A percentile compares a stretch with the other conserved stretches of the same genome.
phyloP scores from a whole-genome alignment of 1,284 basidiomycete genomes.

The Rhodofomes roseus region DNA sequence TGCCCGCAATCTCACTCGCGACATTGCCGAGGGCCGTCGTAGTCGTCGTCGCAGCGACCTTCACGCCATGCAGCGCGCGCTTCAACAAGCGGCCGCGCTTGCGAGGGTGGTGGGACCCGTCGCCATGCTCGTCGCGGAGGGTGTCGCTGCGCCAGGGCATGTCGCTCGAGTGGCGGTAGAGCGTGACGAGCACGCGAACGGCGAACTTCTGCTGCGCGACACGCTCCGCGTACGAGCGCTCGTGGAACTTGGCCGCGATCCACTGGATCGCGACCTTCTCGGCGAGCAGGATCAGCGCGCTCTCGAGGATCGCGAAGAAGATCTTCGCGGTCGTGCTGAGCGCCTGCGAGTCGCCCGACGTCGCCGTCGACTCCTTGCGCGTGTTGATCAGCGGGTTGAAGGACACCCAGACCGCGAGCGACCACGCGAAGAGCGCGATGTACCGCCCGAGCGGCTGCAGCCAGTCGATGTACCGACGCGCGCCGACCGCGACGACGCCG shows the following conservation, averaged over 20 bases:
- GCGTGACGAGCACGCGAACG: slow-evolving; percentile 64
- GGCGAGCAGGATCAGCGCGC: slow-evolving; percentile 66
- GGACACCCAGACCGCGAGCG: slow-evolving; percentile 61
- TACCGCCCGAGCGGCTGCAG: slow-evolving; percentile 63
- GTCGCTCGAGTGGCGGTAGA: slow-evolving; percentile 79
- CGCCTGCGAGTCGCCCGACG: slow-evolving; percentile 24
- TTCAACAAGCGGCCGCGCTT: slow-evolving; percentile 67
- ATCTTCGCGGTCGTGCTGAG: slow-evolving; percentile 58
- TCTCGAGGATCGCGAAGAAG: slow-evolving; percentile 76
- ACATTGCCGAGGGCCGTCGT: slow-evolving; percentile 81
- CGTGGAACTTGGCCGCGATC: slow-evolving; percentile 85
- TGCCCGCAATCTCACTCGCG: slow-evolving; percentile 66
- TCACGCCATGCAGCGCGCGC: slow-evolving; percentile 70
- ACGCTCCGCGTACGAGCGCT: slow-evolving; percentile 86
- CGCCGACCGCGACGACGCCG: slow-evolving; percentile 67
- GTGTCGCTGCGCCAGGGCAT: slow-evolving; percentile 69
- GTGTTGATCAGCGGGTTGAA: slow-evolving; percentile 64
- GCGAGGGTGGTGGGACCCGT: slow-evolving; percentile 30
- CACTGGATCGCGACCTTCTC: slow-evolving; percentile 89
- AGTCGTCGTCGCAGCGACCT: slow-evolving; percentile 72
- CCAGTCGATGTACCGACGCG: slow-evolving; percentile 77
- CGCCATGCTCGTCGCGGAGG: slow-evolving; percentile 42
- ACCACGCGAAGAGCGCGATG: slow-evolving; percentile 74
- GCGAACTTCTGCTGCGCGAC: slow-evolving; percentile 84
- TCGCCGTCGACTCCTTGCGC: slow-evolving; percentile 31